Percentiles rank a stretch among this genome's conserved stretches.
Evolutionary conservation across 352 stramenopile genomes (phyloP).

Genomic region (Peronosclerospora sorghi): DNA sequence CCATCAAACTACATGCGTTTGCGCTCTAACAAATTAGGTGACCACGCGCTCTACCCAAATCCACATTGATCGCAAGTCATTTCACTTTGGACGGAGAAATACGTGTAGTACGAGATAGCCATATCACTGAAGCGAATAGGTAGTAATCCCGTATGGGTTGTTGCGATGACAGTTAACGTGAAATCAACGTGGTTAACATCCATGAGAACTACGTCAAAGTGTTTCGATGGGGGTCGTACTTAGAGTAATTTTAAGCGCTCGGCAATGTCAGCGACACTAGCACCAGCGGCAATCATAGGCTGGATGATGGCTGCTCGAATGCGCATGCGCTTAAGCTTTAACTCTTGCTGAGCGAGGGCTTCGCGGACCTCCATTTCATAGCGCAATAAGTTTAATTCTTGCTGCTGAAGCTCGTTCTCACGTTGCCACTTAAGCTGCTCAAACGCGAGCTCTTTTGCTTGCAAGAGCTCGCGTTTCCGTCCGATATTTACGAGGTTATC

Average conservation of each 20-base stretch:
- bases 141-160: no score
- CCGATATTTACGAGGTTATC: slow-evolving; percentile 3
- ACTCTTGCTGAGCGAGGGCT: slow-evolving; percentile 6
- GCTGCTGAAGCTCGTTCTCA: slow-evolving; percentile 11
- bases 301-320: slow-evolving; percentile 12
- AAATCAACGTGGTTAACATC: no score
- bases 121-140: no score
- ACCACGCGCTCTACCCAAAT: no score
- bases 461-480: slow-evolving; percentile 12
- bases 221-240: no score
- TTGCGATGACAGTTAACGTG: no score
- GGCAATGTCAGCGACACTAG: slow-evolving; percentile 1
- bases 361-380: slow-evolving; percentile 14
- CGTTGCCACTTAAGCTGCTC: slow-evolving; percentile 11
- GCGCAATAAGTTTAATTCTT: slow-evolving; percentile 8
- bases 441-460: slow-evolving; percentile 16
- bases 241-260: slow-evolving; percentile 6
- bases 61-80: no score
- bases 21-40: no score
- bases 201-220: no score
- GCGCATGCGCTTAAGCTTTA: slow-evolving; percentile 6
- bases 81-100: no score
- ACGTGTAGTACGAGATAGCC: no score
- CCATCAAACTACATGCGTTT: no score
- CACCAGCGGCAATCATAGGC: slow-evolving; percentile 7